Base-by-base conservation (phyloP, 257 asterid species). In the Solanum tacnaense region DNA sequence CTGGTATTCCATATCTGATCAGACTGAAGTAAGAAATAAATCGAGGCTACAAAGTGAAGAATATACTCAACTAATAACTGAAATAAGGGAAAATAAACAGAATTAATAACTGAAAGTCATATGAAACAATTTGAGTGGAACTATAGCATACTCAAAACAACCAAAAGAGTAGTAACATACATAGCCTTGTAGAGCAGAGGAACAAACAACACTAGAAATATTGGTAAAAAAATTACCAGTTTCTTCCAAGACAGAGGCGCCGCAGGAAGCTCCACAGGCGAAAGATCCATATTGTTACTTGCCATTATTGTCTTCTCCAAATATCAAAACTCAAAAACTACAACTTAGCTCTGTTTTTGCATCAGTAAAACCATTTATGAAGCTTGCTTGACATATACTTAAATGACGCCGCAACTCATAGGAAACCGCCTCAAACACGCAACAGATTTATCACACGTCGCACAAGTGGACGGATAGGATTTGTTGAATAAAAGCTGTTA, bases 221-320 rank as follows among this genome's bases (percentile, higher is more conserved):
- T 16, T 34, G 13, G 56, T n/a, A 86, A 7, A 29, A 7, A 5
- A 25, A 56, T n/a, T 92, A 94, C 96, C 95, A 93, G 44, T 91
- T 94, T 94, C 73, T 94, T 94, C 98, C 98, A 94, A 16, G 98
- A 89, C 87, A 89, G 91, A 89, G 97, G 97, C 31, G 97, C 97
- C 34, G 97, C 97, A 9, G 94, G 92, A 34, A 94, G 96, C 93
- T 94, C 96, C 88, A 94, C 89, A 16, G 93, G 91, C 84, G 93
- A 92, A 70, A 89, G 92, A 21, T 90, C 94, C 73, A 20, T 58
- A 58, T 20, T 2, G 15, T 39, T 31, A 31, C 21, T 82, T 39
- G 31, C 21, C 29, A 81, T n/a, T 18, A 13, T 25, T 25, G 5
- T 39, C 84, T 41, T 3, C 84, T n/a, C 60, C 35, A n/a, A 76